Percentiles rank a stretch among this genome's conserved stretches.
Evolutionary conservation across 257 asterid genomes (phyloP).

Genomic region (Solanum pennellii): DNA sequence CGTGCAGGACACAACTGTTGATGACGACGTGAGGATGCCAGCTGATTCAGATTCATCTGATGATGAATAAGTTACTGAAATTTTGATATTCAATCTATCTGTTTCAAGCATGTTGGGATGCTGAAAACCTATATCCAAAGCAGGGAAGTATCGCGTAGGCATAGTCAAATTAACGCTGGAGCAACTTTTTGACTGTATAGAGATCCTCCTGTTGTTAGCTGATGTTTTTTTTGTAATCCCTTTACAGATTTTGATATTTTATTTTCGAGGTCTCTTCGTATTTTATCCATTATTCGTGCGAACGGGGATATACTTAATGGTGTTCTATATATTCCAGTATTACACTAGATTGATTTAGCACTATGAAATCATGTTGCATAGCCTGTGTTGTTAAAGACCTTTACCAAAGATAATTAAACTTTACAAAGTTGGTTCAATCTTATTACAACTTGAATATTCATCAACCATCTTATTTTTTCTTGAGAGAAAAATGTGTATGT

Average conservation of each 20-base stretch:
- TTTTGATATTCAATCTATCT: neutral
- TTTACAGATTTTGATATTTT: too few relatives aligned
- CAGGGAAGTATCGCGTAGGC: neutral
- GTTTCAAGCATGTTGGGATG: neutral
- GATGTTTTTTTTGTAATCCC: neutral
- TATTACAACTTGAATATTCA: neutral
- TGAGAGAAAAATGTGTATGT: neutral
- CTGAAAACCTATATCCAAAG: neutral
- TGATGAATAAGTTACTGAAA: slow-evolving; percentile 24
- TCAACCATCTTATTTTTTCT: neutral
- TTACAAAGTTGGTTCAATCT: neutral
- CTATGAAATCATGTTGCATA: neutral
- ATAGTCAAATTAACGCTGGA: neutral
- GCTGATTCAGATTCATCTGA: slow-evolving; percentile 44
- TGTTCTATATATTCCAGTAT: neutral
- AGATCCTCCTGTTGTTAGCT: neutral
- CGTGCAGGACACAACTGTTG: slow-evolving; percentile 34
- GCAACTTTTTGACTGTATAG: neutral
- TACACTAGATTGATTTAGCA: neutral
- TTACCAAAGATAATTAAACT: neutral
- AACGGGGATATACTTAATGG: neutral
- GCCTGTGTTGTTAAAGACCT: neutral
- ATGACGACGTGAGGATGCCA: slow-evolving; percentile 33
- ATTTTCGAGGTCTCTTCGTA: neutral
- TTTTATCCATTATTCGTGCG: neutral